Evolutionary conservation across 177 flowering plant genomes (phyloP).

Genomic region (Vitis hybrid): DNA sequence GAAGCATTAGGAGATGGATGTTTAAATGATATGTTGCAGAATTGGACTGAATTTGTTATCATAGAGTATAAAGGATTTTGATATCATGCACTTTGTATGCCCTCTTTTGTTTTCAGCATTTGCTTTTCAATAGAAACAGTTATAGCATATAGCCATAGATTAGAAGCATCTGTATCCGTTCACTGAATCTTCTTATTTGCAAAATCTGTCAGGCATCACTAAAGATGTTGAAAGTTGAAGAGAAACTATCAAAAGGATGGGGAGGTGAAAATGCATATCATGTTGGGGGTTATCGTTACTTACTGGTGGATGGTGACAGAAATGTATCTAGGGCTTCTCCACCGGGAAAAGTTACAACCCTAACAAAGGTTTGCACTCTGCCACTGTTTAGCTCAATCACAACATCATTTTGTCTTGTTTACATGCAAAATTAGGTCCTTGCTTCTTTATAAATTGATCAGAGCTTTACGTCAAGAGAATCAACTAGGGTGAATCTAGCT

Average conservation of each 20-base stretch:
- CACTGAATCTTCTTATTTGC: slow-evolving; percentile 9
- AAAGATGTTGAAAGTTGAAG: slow-evolving; percentile 82
- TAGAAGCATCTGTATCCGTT: not conserved
- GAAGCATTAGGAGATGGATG: not conserved
- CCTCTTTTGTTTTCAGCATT: no score
- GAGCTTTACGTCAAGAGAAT: no score
- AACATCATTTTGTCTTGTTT: not conserved
- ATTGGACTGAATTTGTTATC: not conserved
- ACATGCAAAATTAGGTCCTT: not conserved
- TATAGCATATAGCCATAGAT: not conserved
- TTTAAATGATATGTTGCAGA: not conserved
- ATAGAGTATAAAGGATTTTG: not conserved
- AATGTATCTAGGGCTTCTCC: slow-evolving; percentile 90
- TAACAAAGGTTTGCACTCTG: slow-evolving; percentile 62
- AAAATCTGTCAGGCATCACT: slow-evolving; percentile 58
- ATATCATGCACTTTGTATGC: not conserved
- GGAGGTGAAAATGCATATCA: slow-evolving; percentile 99
- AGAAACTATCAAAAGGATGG: slow-evolving; percentile 94
- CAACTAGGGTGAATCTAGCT: no score
- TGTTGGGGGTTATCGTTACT: slow-evolving; percentile 90
- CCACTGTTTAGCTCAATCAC: not conserved
- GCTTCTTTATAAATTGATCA: not conserved
- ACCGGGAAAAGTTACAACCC: slow-evolving; percentile 83
- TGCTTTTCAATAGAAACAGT: no score
- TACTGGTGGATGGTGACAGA: slow-evolving; percentile 73